Evolutionary conservation across 2,329 filamentous ascomycete species (phyloP), one percentile per base, ranked within the genome.

Genomic region (Penicillium digitatum): DNA sequence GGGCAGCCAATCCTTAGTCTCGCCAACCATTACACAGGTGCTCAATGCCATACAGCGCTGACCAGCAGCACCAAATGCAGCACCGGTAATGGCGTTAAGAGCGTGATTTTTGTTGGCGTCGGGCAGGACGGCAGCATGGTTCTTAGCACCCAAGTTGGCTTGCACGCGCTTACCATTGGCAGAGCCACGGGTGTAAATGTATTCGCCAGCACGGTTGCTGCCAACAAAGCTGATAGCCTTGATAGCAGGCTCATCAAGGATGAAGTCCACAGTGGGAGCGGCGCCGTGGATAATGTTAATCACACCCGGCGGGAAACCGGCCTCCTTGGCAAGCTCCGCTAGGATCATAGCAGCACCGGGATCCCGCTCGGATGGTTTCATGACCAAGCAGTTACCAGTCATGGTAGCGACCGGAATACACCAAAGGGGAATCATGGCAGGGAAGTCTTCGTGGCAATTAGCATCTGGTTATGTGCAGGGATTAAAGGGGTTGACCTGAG

Each of bases 401-500:
- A 85, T 78, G 6, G 83, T 82, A 35, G 84, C 84, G 58, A 86
- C 78, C 9, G 85, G 84, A 38, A 87, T 85, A 31, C 78, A 84
- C 84, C 84, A 87, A 10, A 87, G 77, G 11, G 85, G 85, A 71
- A 87, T 87, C 85, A 87, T 87, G 59, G 85, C 85, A 49, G 84
- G 84, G 75, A 87, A 87, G 75, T 87, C 81, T 82, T 57, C 14
- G 43, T 52, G 29, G 32, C 29, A 68, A 54, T 65, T 59, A 69
- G 63, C 48, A 58, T 40, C 16, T n/a, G n/a, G n/a, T n/a, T 48
- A 18, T 39, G 31, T 12, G n/a, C n/a, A 43, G 7, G 44, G 11
- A 14, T 20, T 24, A 7, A 26, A 31, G 24, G 42, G 8, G 10
- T 29, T n/a, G 7, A 6, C 20, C 5, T 24, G 14, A 11, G 4